Evolutionary conservation across 371 early-diverging fungal genomes (phyloP).

Genomic region (Syncephalastrum sp.): DNA sequence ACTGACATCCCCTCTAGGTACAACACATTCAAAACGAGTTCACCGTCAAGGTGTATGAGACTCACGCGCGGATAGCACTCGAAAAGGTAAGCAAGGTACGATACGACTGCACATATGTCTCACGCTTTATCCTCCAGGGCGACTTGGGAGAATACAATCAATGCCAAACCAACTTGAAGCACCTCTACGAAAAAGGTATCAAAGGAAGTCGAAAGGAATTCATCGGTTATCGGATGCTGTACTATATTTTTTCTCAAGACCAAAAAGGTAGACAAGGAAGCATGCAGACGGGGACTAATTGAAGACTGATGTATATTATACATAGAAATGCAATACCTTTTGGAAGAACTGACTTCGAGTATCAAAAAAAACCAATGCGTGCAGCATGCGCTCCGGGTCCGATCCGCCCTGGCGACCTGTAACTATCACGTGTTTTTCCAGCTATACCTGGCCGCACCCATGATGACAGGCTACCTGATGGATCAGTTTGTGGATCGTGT

Average conservation of each 20-base stretch:
- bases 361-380: slow-evolving; percentile 13
- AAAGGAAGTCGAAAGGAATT: slow-evolving; percentile 81
- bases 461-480: slow-evolving; percentile 84
- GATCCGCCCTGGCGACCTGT: slow-evolving; percentile 64
- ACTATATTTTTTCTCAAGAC: slow-evolving; percentile 85
- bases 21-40: slow-evolving; percentile 91
- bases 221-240: slow-evolving; percentile 88
- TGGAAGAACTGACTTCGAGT: slow-evolving; percentile 4
- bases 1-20: slow-evolving; percentile 41
- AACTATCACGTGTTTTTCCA: slow-evolving; percentile 84
- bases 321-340: too few relatives aligned
- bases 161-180: slow-evolving; percentile 91
- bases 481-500: slow-evolving; percentile 88
- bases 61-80: slow-evolving; percentile 90
- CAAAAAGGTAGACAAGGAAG: slow-evolving; percentile 59
- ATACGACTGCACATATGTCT: too few relatives aligned
- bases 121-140: slow-evolving; percentile 43
- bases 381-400: slow-evolving; percentile 10
- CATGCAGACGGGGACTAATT: background rate
- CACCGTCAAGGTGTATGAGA: slow-evolving; percentile 92
- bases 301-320: too few relatives aligned
- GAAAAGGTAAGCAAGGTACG: slow-evolving; percentile 62
- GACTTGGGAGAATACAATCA: slow-evolving; percentile 97
- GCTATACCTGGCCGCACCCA: slow-evolving; percentile 77
- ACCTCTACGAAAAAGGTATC: slow-evolving; percentile 73